A percentile compares a stretch with the other conserved stretches of the same genome.
Evolutionary conservation across 2,329 filamentous ascomycete species (phyloP).

Genomic region (Trichoderma sp.): DNA sequence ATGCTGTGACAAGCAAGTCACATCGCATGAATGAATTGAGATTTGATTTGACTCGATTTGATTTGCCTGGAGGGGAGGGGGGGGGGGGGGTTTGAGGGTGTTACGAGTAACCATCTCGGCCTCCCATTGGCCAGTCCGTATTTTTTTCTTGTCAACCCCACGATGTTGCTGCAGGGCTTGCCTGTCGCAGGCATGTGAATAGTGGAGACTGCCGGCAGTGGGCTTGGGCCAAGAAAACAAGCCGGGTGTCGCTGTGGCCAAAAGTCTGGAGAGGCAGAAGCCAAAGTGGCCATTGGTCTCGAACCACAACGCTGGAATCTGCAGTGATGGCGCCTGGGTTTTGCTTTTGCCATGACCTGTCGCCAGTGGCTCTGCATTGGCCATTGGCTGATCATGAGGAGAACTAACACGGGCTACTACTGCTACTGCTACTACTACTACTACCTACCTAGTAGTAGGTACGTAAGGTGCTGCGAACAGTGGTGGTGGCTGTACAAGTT

Average conservation of each 20-base stretch:
- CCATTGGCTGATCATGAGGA: not conserved
- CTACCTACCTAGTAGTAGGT: too few relatives aligned
- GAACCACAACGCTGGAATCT: not conserved
- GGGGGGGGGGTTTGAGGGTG: not conserved
- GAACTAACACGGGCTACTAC: too few relatives aligned
- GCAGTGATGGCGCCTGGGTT: not conserved
- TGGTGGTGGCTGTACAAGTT: not conserved
- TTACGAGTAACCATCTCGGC: not conserved
- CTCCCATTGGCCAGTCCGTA: slow-evolving; percentile 11
- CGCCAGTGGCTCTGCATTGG: not conserved
- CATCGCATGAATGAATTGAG: slow-evolving; percentile 9
- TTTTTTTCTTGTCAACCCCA: not conserved
- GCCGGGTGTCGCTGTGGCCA: not conserved
- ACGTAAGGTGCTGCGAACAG: not conserved
- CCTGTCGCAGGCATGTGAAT: slow-evolving; percentile 1
- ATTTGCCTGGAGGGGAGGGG: not conserved
- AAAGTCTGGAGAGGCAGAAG: not conserved
- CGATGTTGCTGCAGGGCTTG: slow-evolving; percentile 5
- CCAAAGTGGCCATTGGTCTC: not conserved
- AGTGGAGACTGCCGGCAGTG: slow-evolving; percentile 2
- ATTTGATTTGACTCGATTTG: not conserved
- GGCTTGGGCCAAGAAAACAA: not conserved
- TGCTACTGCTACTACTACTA: too few relatives aligned
- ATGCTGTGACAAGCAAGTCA: not conserved
- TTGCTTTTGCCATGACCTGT: not conserved